phyloP scores from a whole-genome alignment of 176 grass and related monocot species.

The Puya raimondii region DNA sequence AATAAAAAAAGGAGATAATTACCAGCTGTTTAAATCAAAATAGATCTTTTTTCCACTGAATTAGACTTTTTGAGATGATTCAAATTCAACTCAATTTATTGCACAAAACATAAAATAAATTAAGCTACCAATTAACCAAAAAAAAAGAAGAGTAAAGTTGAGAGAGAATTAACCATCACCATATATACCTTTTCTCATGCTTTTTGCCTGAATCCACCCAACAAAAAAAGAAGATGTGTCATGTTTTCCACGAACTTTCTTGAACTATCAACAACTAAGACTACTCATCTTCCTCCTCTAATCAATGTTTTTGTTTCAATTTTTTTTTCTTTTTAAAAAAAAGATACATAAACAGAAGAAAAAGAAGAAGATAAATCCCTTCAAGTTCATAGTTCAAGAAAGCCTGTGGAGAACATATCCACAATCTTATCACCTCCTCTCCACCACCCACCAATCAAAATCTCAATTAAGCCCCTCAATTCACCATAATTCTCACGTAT shows the following conservation, averaged over 20 bases:
- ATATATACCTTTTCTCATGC: constrained; percentile 1
- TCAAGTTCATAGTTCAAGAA: constrained; percentile 98
- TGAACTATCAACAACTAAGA: constrained; percentile 74
- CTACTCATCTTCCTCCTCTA: no score
- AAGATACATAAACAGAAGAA: constrained; percentile 4
- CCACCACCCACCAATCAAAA: no score
- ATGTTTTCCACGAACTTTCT: constrained; percentile 25
- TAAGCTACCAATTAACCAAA: no score
- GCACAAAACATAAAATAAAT: not conserved
- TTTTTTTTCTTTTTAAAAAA: no score
- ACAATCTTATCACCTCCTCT: constrained; percentile 30
- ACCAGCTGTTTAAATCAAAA: no score
- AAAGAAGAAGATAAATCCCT: constrained; percentile 6
- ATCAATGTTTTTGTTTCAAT: no score
- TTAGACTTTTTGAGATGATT: not conserved
- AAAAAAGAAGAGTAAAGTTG: no score
- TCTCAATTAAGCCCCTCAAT: not conserved
- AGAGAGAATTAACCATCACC: not conserved
- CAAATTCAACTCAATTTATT: not conserved
- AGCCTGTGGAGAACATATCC: constrained; percentile 91
- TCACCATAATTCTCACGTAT: constrained; percentile 15
- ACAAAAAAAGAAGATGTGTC: constrained; percentile 8
- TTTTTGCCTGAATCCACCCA: not conserved
- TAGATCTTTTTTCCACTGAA: no score
- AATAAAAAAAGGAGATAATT: no score